phyloP scores from a whole-genome alignment of 192 early-diverging fungal species.

The Coemansia sp. region DNA sequence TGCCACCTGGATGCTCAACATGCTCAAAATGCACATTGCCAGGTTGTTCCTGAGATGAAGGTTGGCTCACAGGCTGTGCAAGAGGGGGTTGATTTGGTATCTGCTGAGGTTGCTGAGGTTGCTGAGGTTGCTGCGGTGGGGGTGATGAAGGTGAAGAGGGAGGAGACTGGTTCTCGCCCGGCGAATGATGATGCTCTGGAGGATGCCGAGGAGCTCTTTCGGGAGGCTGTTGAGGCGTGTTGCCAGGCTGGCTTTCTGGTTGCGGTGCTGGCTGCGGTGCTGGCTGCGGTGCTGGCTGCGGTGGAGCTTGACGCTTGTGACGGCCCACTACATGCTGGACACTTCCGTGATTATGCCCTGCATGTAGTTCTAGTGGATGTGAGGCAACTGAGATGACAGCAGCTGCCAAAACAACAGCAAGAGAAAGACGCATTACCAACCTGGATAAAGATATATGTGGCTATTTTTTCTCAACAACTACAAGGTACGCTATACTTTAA shows the following conservation, averaged over 20 bases:
- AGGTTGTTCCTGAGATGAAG: slow-evolving; percentile 8
- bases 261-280: background rate
- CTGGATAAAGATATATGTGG: background rate
- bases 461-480: background rate
- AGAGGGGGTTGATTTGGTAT: background rate
- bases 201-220: slow-evolving; percentile 8
- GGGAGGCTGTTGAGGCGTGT: background rate
- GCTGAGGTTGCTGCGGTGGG: slow-evolving; percentile 1
- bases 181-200: slow-evolving; percentile 3
- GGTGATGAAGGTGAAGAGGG: background rate
- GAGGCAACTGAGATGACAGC: slow-evolving; percentile 13
- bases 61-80: background rate
- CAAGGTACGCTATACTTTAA: background rate
- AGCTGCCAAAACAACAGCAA: slow-evolving; percentile 19
- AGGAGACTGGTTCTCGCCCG: slow-evolving; percentile 1
- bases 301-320: background rate
- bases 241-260: too few relatives aligned
- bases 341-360: background rate
- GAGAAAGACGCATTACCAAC: slow-evolving; percentile 17
- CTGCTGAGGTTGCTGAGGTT: slow-evolving; percentile 1
- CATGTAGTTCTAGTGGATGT: slow-evolving; percentile 4
- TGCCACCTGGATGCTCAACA: slow-evolving; percentile 33
- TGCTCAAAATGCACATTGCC: slow-evolving; percentile 34
- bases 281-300: background rate
- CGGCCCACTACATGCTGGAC: slow-evolving; percentile 3